Percentiles rank a stretch among this genome's conserved stretches.
Evolutionary conservation across 208 protist species (phyloP).

Genomic region (Porcisia deanei): DNA sequence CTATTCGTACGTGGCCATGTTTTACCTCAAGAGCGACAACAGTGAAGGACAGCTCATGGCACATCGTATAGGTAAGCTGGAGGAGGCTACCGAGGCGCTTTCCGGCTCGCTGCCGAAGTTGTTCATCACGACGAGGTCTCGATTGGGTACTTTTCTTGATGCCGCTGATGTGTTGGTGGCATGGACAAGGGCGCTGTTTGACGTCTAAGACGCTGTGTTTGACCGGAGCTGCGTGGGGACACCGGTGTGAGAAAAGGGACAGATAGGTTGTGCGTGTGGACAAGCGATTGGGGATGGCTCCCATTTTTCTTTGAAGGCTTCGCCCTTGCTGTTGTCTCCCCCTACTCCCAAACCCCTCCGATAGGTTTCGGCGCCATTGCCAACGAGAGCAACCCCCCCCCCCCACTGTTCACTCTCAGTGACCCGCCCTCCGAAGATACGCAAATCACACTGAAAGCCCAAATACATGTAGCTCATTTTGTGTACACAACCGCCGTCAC

Average conservation of each 20-base stretch:
- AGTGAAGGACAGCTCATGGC: conserved; percentile 16
- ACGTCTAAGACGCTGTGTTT: neutral
- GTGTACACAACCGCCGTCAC: neutral
- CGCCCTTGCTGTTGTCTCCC: too few relatives aligned
- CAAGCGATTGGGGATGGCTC: too few relatives aligned
- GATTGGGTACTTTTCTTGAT: conserved; percentile 18
- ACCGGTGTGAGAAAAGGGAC: neutral
- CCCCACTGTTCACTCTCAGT: neutral
- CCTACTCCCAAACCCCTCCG: too few relatives aligned
- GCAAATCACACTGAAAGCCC: neutral
- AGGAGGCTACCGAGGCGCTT: conserved; percentile 27
- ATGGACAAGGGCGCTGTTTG: conserved; percentile 24
- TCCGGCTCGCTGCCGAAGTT: conserved; percentile 12
- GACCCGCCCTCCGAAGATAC: too few relatives aligned
- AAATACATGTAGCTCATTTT: neutral
- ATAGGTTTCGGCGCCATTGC: too few relatives aligned
- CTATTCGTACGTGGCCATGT: conserved; percentile 30
- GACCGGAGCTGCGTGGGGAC: too few relatives aligned
- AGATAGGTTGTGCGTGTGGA: neutral
- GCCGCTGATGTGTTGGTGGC: conserved; percentile 1
- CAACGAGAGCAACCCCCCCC: too few relatives aligned
- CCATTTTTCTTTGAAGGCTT: too few relatives aligned
- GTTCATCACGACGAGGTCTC: neutral
- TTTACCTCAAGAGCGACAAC: conserved; percentile 12
- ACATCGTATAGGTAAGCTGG: conserved; percentile 27